Base-by-base conservation (phyloP, 495 filamentous ascomycete genomes). In the Rhypophila decipiens region DNA sequence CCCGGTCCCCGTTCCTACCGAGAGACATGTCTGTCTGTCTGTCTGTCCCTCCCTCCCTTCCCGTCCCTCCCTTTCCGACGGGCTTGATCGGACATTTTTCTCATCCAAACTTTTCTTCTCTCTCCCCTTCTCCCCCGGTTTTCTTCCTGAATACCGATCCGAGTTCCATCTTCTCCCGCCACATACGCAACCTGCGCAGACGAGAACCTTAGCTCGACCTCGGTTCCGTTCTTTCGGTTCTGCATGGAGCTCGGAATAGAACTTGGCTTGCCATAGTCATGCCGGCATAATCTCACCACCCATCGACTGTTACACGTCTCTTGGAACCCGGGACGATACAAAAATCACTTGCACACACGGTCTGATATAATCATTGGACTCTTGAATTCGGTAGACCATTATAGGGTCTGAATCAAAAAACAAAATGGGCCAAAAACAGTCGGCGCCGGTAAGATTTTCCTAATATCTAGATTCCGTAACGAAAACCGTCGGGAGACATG, bases 391-490 rank as follows among this genome's bases (percentile, higher is more conserved):
- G n/a, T n/a, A n/a, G n/a, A n/a, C n/a, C n/a, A n/a, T n/a, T n/a
- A n/a, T n/a, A n/a, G n/a, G n/a, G n/a, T n/a, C n/a, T n/a, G n/a
- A n/a, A n/a, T n/a, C 8, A 37, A 17, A 37, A 5, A 37, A 37
- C 42, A 47, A 50, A 23, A 52, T 52, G 50, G 50, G 50, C 5
- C 44, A 52, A 17, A 55, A 50, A 22, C 49, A 44, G 24, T 47
- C 44, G 21, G 29, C 40, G 17, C 47, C 52, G 12, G 47, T 51
- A 17, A 24, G 31, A n/a, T 2, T 29, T 4, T 17, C 17, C 11
- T 23, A 2, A 2, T 21, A 15, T 12, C 5, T n/a, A n/a, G 23
- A 24, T 33, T 31, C 10, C 24, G 18, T 37, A 5, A 7, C 35
- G 8, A 13, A 7, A 40, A 27, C 12, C 10, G 19, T 12, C 9